A percentile compares a stretch with the other conserved stretches of the same genome.
Evolutionary conservation across 2,329 filamentous ascomycete genomes (phyloP).

Genomic region (Aspergillaceae sp.): DNA sequence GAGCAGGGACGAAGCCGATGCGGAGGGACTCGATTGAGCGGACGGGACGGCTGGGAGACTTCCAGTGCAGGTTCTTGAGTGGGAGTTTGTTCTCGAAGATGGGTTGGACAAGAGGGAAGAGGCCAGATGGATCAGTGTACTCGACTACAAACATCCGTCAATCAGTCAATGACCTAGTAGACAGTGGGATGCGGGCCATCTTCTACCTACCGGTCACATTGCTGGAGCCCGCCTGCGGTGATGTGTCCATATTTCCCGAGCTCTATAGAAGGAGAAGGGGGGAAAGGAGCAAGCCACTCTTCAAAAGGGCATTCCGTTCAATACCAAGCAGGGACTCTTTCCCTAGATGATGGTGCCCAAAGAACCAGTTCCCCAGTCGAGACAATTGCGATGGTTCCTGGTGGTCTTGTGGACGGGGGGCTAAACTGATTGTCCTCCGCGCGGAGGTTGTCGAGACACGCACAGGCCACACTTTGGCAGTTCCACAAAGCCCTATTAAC

Average conservation of each 20-base stretch:
- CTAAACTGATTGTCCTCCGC: background rate
- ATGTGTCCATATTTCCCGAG: constrained; percentile 34
- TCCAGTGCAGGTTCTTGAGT: constrained; percentile 90
- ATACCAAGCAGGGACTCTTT: background rate
- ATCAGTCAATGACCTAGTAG: constrained; percentile 12
- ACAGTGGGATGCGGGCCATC: constrained; percentile 1
- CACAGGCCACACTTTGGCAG: constrained; percentile 9
- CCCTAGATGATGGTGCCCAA: background rate
- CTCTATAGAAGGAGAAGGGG: constrained; percentile 12
- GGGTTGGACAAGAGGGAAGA: constrained; percentile 73
- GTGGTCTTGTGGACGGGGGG: background rate
- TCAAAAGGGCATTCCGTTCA: constrained; percentile 20
- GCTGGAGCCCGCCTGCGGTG: constrained; percentile 51
- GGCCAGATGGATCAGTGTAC: constrained; percentile 85
- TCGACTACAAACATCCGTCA: constrained; percentile 55
- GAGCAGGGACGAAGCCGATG: constrained; percentile 70
- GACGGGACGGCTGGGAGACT: constrained; percentile 81
- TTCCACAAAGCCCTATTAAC: background rate
- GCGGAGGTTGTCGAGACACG: constrained; percentile 1
- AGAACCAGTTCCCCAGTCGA: background rate
- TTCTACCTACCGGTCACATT: constrained; percentile 59
- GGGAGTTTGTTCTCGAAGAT: constrained; percentile 72
- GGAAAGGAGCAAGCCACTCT: background rate
- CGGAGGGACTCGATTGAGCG: constrained; percentile 91
- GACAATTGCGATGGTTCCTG: background rate